Evolutionary conservation across 2,329 filamentous ascomycete species (phyloP).

Genomic region (Lasiodiplodia citricola): DNA sequence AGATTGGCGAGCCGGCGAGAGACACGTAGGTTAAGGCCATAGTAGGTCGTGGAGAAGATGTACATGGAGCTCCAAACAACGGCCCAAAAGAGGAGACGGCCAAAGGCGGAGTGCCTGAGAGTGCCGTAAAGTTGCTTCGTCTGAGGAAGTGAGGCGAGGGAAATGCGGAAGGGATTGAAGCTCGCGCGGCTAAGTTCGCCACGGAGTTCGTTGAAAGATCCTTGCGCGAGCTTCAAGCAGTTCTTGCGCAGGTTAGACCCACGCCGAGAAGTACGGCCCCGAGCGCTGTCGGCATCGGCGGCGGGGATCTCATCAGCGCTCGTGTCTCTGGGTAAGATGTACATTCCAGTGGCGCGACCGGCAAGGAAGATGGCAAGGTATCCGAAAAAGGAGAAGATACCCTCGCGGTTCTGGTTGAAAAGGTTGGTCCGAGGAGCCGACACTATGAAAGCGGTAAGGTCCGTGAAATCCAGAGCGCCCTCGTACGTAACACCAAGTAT

Average conservation of each 20-base stretch:
- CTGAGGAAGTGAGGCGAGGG: not conserved
- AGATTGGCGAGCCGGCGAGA: constrained; percentile 91
- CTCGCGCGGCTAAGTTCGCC: not conserved
- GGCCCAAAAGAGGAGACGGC: constrained; percentile 69
- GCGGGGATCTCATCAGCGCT: not conserved
- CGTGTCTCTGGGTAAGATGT: constrained; percentile 64
- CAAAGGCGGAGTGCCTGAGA: constrained; percentile 61
- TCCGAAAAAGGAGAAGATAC: constrained; percentile 91
- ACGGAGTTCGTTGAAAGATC: constrained; percentile 2
- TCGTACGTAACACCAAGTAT: constrained; percentile 75
- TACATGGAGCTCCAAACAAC: constrained; percentile 74
- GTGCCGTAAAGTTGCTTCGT: constrained; percentile 50
- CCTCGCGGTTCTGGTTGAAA: constrained; percentile 89
- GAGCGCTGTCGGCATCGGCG: not conserved
- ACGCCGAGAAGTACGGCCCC: not conserved
- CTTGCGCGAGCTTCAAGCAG: constrained; percentile 11
- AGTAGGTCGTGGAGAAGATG: constrained; percentile 70
- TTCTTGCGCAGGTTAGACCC: constrained; percentile 4
- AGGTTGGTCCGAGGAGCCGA: constrained; percentile 79
- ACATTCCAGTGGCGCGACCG: constrained; percentile 82
- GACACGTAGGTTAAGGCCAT: constrained; percentile 75
- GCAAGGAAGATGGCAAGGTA: constrained; percentile 95
- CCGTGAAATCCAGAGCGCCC: constrained; percentile 68
- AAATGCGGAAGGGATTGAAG: constrained; percentile 17
- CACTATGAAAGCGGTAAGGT: constrained; percentile 82